A percentile compares a stretch with the other conserved stretches of the same genome.
phyloP scores from a whole-genome alignment of 169 alveolate species.

The Plasmodium fragile region DNA sequence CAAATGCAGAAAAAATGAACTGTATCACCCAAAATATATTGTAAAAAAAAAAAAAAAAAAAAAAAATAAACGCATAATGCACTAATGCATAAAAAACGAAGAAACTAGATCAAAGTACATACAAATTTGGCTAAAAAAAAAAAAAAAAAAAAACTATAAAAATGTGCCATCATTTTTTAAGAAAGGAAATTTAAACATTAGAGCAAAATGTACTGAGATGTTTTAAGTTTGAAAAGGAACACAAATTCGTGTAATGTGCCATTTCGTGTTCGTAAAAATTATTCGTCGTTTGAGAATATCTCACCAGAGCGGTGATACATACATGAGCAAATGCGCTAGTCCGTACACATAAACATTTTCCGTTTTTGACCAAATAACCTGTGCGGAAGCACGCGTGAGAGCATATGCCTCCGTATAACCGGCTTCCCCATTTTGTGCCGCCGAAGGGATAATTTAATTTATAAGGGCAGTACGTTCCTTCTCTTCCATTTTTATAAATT shows the following conservation, averaged over 20 bases:
- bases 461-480: neutral
- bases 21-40: neutral
- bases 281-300: conserved; percentile 2
- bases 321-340: neutral
- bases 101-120: neutral
- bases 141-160: neutral
- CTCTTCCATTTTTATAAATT: neutral
- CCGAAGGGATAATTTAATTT: neutral
- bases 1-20: neutral
- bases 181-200: neutral
- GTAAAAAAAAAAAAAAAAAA: neutral
- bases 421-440: neutral
- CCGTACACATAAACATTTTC: neutral
- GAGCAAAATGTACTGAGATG: neutral
- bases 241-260: neutral
- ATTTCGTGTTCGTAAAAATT: neutral
- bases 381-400: neutral
- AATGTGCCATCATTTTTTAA: neutral
- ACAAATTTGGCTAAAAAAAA: neutral
- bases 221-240: neutral
- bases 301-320: neutral
- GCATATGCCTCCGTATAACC: neutral
- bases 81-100: too few relatives aligned
- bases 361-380: neutral
- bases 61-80: neutral